Percentiles rank a stretch among this genome's conserved stretches.
Evolutionary conservation across 2,329 filamentous ascomycete genomes (phyloP).

Genomic region (Lasiodiplodia theobromae): DNA sequence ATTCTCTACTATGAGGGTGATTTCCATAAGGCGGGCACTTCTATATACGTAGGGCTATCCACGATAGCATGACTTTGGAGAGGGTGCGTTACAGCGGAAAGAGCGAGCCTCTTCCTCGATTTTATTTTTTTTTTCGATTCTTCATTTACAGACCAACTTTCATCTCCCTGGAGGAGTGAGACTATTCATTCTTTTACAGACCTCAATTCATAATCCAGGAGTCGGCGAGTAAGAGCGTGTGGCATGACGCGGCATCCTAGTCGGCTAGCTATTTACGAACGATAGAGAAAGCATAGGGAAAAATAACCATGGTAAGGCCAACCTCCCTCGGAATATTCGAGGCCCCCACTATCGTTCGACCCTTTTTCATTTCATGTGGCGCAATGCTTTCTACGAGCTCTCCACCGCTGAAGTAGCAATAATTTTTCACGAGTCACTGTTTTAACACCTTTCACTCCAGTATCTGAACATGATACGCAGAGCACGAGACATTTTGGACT

Average conservation of each 20-base stretch:
- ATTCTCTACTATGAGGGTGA: background rate
- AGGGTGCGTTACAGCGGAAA: background rate
- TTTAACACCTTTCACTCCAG: background rate
- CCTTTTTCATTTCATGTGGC: background rate
- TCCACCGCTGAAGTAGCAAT: background rate
- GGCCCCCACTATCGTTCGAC: background rate
- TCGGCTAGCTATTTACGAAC: background rate
- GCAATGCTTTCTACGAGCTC: background rate
- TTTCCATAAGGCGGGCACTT: constrained; percentile 11
- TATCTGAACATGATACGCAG: constrained; percentile 11
- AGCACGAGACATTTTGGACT: constrained; percentile 10
- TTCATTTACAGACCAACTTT: constrained; percentile 1
- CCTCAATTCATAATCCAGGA: background rate
- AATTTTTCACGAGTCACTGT: background rate
- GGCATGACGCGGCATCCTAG: constrained; percentile 7
- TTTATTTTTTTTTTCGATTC: background rate
- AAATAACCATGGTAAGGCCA: constrained; percentile 7
- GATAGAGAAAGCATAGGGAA: background rate
- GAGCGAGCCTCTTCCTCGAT: background rate
- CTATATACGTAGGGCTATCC: constrained; percentile 26
- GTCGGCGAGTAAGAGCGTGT: background rate
- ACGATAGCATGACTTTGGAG: background rate
- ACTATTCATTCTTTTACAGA: constrained; percentile 7
- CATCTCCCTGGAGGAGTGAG: constrained; percentile 16
- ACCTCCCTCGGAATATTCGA: background rate